A percentile compares a stretch with the other conserved stretches of the same genome.
phyloP scores from a whole-genome alignment of 2,329 filamentous ascomycete species.

The Fusarium sublunatum region DNA sequence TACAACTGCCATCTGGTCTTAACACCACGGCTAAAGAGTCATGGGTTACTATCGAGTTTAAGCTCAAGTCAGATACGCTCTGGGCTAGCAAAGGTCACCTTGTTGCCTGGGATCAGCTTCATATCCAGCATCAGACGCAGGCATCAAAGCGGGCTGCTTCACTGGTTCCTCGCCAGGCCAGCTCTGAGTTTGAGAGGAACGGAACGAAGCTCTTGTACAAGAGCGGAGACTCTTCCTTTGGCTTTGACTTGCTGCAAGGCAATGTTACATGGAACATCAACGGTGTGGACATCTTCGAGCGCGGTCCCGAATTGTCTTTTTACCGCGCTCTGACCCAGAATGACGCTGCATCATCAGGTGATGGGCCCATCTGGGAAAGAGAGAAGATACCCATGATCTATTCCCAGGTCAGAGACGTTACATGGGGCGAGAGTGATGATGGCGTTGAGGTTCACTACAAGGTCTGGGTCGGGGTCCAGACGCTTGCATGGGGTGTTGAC shows the following conservation, averaged over 20 bases:
- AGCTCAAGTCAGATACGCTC: background rate
- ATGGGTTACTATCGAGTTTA: constrained; percentile 22
- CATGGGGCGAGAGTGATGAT: background rate
- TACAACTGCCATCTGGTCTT: fast-evolving
- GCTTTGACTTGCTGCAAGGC: background rate
- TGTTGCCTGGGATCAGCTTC: constrained; percentile 26
- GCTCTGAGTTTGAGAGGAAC: background rate
- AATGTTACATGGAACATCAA: constrained; percentile 19
- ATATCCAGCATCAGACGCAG: background rate
- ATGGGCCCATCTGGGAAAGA: constrained; percentile 10
- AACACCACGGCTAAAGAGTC: background rate
- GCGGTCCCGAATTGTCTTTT: constrained; percentile 11
- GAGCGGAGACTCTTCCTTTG: background rate
- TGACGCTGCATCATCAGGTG: constrained; percentile 4
- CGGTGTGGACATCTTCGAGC: background rate
- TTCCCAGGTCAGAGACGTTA: constrained; percentile 5
- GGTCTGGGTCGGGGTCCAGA: constrained; percentile 23
- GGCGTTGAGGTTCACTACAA: constrained; percentile 7
- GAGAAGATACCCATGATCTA: constrained; percentile 17
- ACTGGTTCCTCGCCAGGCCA: background rate
- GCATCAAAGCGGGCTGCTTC: fast-evolving
- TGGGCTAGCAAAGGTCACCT: constrained; percentile 18
- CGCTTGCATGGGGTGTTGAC: constrained; percentile 12
- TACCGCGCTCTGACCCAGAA: constrained; percentile 22
- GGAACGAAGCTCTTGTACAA: constrained; percentile 1